phyloP scores from a whole-genome alignment of 1,284 basidiomycete genomes.

The Apiotrichum sp. region DNA sequence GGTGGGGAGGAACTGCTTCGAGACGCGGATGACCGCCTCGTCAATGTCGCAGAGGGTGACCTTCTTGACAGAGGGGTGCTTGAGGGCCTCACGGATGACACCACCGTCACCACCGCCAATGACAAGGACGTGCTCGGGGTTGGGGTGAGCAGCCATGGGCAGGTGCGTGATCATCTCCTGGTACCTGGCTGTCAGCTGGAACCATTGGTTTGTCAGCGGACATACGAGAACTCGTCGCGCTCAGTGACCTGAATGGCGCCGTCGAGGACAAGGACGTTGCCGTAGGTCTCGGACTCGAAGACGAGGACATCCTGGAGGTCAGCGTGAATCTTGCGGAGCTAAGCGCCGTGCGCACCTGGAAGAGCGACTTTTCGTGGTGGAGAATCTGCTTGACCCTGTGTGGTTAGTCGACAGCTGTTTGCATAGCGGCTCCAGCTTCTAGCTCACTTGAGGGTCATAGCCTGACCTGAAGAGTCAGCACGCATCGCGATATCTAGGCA shows the following conservation, averaged over 20 bases:
- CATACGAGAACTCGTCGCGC: slow-evolving; percentile 86
- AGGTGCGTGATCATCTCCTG: slow-evolving; percentile 99
- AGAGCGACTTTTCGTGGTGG: slow-evolving; percentile 87
- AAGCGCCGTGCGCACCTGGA: slow-evolving; percentile 45
- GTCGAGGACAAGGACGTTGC: slow-evolving; percentile 93
- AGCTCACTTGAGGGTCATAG: slow-evolving; percentile 73
- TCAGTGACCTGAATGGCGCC: slow-evolving; percentile 96
- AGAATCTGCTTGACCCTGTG: slow-evolving; percentile 80
- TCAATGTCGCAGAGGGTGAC: slow-evolving; percentile 98
- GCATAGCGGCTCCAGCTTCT: not conserved
- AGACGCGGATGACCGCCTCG: slow-evolving; percentile 94
- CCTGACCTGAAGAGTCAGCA: slow-evolving; percentile 55
- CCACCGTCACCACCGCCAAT: slow-evolving; percentile 96
- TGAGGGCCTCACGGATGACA: slow-evolving; percentile 94
- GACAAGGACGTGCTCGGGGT: slow-evolving; percentile 92
- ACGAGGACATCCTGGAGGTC: slow-evolving; percentile 82
- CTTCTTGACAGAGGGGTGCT: slow-evolving; percentile 84
- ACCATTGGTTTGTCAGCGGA: not conserved
- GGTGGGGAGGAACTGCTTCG: slow-evolving; percentile 85
- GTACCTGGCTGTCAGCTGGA: slow-evolving; percentile 56
- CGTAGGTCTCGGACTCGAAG: slow-evolving; percentile 89
- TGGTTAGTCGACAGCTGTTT: slow-evolving; percentile 5
- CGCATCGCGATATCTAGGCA: slow-evolving; percentile 5
- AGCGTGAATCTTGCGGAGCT: not conserved
- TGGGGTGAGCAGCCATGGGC: slow-evolving; percentile 89